Percentiles rank a stretch among this genome's conserved stretches.
Evolutionary conservation across 305 asterid species (phyloP).

Genomic region (Fraxinus latifolia): DNA sequence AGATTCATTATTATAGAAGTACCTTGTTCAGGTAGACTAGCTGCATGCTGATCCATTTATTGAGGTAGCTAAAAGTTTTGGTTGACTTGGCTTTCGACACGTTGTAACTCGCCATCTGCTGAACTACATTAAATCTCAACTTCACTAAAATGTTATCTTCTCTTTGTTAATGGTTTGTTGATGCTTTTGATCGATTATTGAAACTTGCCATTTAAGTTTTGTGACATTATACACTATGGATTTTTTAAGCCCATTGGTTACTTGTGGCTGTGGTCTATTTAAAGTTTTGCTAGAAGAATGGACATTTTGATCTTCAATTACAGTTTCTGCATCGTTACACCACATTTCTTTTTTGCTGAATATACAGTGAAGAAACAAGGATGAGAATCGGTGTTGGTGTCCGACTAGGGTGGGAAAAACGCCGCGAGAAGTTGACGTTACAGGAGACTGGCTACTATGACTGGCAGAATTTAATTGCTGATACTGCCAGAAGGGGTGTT

Average conservation of each 20-base stretch:
- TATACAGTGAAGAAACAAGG: constrained; percentile 70
- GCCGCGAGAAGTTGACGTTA: constrained; percentile 58
- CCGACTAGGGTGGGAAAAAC: constrained; percentile 79
- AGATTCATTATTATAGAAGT: background rate
- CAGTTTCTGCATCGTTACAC: background rate
- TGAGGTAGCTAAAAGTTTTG: background rate
- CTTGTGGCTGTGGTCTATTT: background rate
- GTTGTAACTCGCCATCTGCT: background rate
- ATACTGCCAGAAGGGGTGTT: constrained; percentile 58
- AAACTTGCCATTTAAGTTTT: background rate
- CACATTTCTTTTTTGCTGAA: background rate
- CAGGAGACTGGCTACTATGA: constrained; percentile 74
- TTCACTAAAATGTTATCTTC: background rate
- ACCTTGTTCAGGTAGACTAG: background rate
- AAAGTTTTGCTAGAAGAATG: background rate
- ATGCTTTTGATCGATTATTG: background rate
- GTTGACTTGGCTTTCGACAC: background rate
- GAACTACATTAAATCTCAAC: background rate
- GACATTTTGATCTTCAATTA: background rate
- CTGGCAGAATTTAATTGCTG: constrained; percentile 78
- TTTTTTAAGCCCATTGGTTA: background rate
- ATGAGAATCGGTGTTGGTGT: constrained; percentile 72
- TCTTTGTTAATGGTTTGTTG: background rate
- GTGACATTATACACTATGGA: background rate
- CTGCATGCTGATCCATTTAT: background rate